Evolutionary conservation across 257 asterid species (phyloP), one percentile per base, ranked within the genome.

Genomic region (Solanum chilense): DNA sequence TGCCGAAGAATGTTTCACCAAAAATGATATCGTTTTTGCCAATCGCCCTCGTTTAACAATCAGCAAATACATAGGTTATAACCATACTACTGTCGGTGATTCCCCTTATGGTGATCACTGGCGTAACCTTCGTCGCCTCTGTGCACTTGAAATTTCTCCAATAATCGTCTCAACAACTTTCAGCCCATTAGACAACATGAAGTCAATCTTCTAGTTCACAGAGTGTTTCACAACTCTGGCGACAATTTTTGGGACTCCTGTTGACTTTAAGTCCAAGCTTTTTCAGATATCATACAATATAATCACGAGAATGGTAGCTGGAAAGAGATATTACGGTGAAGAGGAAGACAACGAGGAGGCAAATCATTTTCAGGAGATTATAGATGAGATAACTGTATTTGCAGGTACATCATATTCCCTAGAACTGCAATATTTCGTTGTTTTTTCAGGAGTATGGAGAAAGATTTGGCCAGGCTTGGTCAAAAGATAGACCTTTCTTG

Each of bases 1-100:
- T 21, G 96, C 73, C 9, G 95, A 92, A 44, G 95, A 94, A 86
- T 93, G 98, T 42, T 93, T 94, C 93, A 93, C 94, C 76, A 90
- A 86, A 21, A 94, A 93, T 86, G 95, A 94, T 84, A n/a, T 92
- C 16, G 90, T 91, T 0, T 58, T 94, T 5, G 95, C 98, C 71
- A 89, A 91, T 70, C 73, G 94, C 39, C 95, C 98, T 5, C 91
- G 89, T 23, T 76, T 88, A 70, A 12, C 88, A 11, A 15, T 85
- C 2, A 92, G 87, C 15, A 92, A 92, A 9, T 90, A 92, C 90
- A 27, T 93, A 16, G 95, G 95, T 88, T 93, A 93, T 86, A 88
- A 93, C 84, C 66, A 88, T 83, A 86, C 92, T 47, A 68, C 87
- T 76, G n/a, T 94, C 1, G 68, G 35, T 5, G 88, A 60, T 37